phyloP scores from a whole-genome alignment of 2,329 filamentous ascomycete species.

The Fusarium newnesense region DNA sequence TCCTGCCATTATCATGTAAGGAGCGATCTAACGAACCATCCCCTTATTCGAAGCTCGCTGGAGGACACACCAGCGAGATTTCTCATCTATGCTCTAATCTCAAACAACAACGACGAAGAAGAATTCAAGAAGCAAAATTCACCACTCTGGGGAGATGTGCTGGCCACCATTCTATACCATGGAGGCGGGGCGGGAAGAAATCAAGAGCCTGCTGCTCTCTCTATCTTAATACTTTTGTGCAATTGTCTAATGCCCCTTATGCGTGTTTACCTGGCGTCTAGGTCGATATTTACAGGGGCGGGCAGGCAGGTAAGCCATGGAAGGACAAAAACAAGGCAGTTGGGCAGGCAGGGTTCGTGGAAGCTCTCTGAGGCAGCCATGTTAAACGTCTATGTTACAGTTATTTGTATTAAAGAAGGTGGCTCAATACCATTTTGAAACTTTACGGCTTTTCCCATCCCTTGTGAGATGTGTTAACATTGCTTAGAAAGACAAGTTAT shows the following conservation, averaged over 20 bases:
- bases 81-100: conserved; percentile 30
- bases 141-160: conserved; percentile 44
- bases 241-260: conserved; percentile 44
- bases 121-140: conserved; percentile 38
- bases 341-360: conserved; percentile 36
- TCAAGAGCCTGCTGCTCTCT: conserved; percentile 37
- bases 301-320: conserved; percentile 36
- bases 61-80: conserved; percentile 36
- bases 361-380: conserved; percentile 37
- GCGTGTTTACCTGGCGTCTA: conserved; percentile 46
- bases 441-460: background rate
- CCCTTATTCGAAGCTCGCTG: conserved; percentile 17
- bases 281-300: conserved; percentile 43
- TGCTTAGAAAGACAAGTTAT: background rate
- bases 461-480: background rate
- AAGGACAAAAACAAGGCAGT: conserved; percentile 37
- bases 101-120: conserved; percentile 36
- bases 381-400: conserved; percentile 27
- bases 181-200: conserved; percentile 27
- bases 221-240: conserved; percentile 43
- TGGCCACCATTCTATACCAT: conserved; percentile 41
- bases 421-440: conserved; percentile 30
- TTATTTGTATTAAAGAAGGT: conserved; percentile 33
- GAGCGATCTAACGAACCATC: conserved; percentile 42
- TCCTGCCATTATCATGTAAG: conserved; percentile 75